Evolutionary conservation across 2,329 filamentous ascomycete species (phyloP).

Genomic region (Paraphaeosphaeria sporulosa): DNA sequence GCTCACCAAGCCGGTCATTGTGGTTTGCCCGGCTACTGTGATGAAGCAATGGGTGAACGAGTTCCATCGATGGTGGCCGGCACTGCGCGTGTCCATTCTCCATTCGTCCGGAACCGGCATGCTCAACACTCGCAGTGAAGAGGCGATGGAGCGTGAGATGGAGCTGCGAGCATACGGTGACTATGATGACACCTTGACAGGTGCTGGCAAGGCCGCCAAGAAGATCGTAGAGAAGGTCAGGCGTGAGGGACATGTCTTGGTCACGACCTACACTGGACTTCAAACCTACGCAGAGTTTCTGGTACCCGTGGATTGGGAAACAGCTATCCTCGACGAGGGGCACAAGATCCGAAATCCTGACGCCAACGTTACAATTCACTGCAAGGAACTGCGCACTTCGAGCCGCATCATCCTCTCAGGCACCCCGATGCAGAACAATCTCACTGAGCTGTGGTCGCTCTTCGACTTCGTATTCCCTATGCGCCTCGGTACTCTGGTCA

Average conservation of each 20-base stretch:
- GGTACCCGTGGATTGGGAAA: constrained; percentile 86
- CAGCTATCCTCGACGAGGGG: constrained; percentile 93
- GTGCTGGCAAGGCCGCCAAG: constrained; percentile 73
- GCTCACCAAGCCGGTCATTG: constrained; percentile 82
- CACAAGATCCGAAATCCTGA: constrained; percentile 99
- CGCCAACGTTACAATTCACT: constrained; percentile 90
- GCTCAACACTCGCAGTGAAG: constrained; percentile 75
- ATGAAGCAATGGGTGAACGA: constrained; percentile 98
- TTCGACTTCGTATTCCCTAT: constrained; percentile 99
- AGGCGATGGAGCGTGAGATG: constrained; percentile 68
- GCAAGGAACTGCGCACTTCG: constrained; percentile 89
- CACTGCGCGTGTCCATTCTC: constrained; percentile 91
- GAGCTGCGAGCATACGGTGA: constrained; percentile 58
- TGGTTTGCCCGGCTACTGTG: constrained; percentile 93
- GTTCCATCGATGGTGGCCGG: constrained; percentile 99
- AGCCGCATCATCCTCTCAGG: constrained; percentile 94
- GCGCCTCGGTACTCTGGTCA: constrained; percentile 88
- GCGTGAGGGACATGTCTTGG: constrained; percentile 85
- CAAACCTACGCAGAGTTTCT: constrained; percentile 88
- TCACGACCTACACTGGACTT: constrained; percentile 96
- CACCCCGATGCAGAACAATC: constrained; percentile 96
- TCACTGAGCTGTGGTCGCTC: constrained; percentile 93
- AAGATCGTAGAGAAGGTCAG: constrained; percentile 84
- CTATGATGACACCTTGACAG: constrained; percentile 52
- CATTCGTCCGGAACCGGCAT: constrained; percentile 97